A percentile compares a stretch with the other conserved stretches of the same genome.
Conservation (phyloP, 1,284 basidiomycete species). For the Trametes sp. region DNA sequence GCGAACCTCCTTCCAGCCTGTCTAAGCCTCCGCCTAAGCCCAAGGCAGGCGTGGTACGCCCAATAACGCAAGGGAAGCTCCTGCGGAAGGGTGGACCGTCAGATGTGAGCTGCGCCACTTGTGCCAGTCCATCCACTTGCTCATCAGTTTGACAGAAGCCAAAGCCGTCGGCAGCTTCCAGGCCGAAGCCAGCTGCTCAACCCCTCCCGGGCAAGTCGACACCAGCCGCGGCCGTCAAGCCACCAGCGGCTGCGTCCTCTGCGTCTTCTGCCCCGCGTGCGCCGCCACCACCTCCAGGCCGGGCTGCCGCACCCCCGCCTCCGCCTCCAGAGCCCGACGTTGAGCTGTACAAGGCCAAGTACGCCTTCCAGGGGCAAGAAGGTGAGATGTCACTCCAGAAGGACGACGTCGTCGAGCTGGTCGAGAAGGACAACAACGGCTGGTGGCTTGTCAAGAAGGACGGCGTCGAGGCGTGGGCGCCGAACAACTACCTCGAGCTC, state of each 20-base stretch:
- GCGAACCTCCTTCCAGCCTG: slow-evolving; percentile 84
- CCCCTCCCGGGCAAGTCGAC: slow-evolving; percentile 63
- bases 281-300: slow-evolving; percentile 62
- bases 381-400: slow-evolving; percentile 93
- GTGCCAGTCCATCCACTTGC: background rate
- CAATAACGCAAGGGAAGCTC: slow-evolving; percentile 87
- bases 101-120: slow-evolving; percentile 47
- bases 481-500: slow-evolving; percentile 91
- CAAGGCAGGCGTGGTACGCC: slow-evolving; percentile 85
- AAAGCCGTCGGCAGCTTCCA: slow-evolving; percentile 46
- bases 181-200: slow-evolving; percentile 63
- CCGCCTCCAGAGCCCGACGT: slow-evolving; percentile 68
- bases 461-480: slow-evolving; percentile 91
- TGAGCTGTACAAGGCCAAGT: slow-evolving; percentile 87
- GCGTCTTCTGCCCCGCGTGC: slow-evolving; percentile 42
- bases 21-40: slow-evolving; percentile 88
- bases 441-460: slow-evolving; percentile 98
- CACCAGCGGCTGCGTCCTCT: slow-evolving; percentile 38
- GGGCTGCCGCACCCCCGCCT: slow-evolving; percentile 53
- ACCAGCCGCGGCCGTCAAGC: slow-evolving; percentile 40
- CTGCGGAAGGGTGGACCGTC: slow-evolving; percentile 80
- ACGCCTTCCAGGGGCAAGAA: slow-evolving; percentile 88
- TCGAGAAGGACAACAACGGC: slow-evolving; percentile 94
- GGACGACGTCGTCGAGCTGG: slow-evolving; percentile 91
- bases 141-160: slow-evolving; percentile 28